Percentiles rank a stretch among this genome's conserved stretches.
Conservation (phyloP, 2,329 filamentous ascomycete genomes). For the Diatrype stigma region DNA sequence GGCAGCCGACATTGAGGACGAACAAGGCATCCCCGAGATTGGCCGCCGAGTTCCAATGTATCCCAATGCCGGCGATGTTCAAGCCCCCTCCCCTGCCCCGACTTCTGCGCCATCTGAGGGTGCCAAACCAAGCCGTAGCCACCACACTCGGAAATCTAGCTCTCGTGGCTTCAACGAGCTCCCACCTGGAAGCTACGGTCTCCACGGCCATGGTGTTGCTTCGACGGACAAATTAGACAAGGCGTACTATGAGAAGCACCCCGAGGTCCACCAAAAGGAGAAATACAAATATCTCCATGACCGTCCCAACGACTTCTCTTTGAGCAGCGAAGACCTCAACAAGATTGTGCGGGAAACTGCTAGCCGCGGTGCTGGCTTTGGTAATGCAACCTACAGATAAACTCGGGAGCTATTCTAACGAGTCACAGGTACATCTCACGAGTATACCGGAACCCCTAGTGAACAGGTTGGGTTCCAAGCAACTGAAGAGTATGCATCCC, state of each 20-base stretch:
- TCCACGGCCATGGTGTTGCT: constrained; percentile 79
- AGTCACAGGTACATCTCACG: constrained; percentile 57
- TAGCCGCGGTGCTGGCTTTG: constrained; percentile 46
- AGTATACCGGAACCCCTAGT: constrained; percentile 70
- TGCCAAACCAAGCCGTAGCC: constrained; percentile 35
- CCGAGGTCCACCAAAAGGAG: constrained; percentile 74
- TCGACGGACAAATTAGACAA: constrained; percentile 80
- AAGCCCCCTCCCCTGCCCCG: constrained; percentile 82
- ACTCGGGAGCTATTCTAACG: constrained; percentile 28
- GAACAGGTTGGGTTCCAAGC: constrained; percentile 90
- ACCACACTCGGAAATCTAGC: constrained; percentile 70
- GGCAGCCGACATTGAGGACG: constrained; percentile 58
- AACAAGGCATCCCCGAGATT: constrained; percentile 88
- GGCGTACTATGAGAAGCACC: constrained; percentile 90
- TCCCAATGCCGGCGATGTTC: constrained; percentile 86
- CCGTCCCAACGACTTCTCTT: constrained; percentile 66
- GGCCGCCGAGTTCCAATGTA: constrained; percentile 93
- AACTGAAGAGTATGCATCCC: constrained; percentile 76
- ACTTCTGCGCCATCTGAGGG: constrained; percentile 34
- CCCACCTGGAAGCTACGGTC: constrained; percentile 86
- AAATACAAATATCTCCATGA: constrained; percentile 53
- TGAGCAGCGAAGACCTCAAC: constrained; percentile 87
- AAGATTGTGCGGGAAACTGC: constrained; percentile 77
- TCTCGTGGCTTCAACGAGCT: constrained; percentile 62
- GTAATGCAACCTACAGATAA: constrained; percentile 35